Evolutionary conservation across 2,329 filamentous ascomycete genomes (phyloP).

Genomic region (Aspergillus calidoustus): DNA sequence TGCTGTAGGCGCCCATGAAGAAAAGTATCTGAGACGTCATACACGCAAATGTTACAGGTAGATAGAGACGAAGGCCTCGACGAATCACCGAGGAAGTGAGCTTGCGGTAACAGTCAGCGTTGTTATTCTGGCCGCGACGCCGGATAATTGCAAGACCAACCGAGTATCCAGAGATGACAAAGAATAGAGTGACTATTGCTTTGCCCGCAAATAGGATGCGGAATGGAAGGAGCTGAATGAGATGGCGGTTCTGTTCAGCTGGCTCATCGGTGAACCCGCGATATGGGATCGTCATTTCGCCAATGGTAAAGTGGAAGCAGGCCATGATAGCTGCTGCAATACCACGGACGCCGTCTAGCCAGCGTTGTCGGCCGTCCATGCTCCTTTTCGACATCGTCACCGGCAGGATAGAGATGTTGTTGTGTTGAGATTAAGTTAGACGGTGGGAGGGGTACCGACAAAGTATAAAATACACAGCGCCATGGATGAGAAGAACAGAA

Average conservation of each 20-base stretch:
- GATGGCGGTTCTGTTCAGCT: constrained; percentile 23
- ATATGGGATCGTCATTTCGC: constrained; percentile 29
- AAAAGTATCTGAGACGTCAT: neutral
- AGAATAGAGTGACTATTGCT: constrained; percentile 58
- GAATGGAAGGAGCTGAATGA: constrained; percentile 43
- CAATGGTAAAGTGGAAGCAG: constrained; percentile 31
- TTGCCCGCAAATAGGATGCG: constrained; percentile 42
- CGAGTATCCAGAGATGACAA: constrained; percentile 64
- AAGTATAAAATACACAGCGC: neutral
- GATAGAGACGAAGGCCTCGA: neutral
- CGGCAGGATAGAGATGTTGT: neutral
- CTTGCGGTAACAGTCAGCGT: constrained; percentile 5
- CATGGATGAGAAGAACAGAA: neutral
- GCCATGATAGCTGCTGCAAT: constrained; percentile 33
- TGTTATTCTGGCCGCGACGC: constrained; percentile 32
- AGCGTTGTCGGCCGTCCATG: constrained; percentile 1
- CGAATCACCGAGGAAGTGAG: neutral
- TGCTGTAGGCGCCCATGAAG: neutral
- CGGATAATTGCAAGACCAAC: constrained; percentile 57
- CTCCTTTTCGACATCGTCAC: neutral
- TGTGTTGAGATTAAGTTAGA: neutral
- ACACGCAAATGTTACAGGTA: neutral
- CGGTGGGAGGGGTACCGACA: neutral
- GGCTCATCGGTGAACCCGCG: constrained; percentile 31
- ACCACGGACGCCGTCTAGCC: constrained; percentile 37